Conservation (phyloP, 768 basidiomycete genomes). For the Kwoniella bestiolae region DNA sequence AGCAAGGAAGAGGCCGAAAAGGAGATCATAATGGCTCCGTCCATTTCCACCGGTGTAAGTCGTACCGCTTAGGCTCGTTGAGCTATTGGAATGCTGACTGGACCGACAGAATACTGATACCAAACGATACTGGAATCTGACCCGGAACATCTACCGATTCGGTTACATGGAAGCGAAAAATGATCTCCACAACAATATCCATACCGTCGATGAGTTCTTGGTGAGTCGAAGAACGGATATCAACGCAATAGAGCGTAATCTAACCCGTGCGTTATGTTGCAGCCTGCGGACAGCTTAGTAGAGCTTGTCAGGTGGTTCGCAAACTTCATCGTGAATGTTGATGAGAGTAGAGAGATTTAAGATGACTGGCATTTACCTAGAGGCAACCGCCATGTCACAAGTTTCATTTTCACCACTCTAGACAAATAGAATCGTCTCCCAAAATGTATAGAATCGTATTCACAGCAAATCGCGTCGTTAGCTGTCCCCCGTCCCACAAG, state of each 20-base stretch:
- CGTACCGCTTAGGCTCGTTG: neutral
- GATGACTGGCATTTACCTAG: no score
- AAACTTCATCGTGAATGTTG: slow-evolving; percentile 48
- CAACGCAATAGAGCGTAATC: no score
- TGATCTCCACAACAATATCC: slow-evolving; percentile 33
- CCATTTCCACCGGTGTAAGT: slow-evolving; percentile 36
- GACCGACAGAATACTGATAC: slow-evolving; percentile 24
- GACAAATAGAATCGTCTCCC: no score
- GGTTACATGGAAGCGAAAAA: slow-evolving; percentile 23
- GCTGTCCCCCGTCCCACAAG: no score
- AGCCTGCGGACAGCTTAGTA: slow-evolving; percentile 35
- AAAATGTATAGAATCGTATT: neutral
- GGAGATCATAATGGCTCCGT: slow-evolving; percentile 34
- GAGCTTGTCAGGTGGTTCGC: slow-evolving; percentile 51
- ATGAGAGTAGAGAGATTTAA: slow-evolving; percentile 42
- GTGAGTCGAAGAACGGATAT: slow-evolving; percentile 28
- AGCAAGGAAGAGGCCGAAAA: slow-evolving; percentile 32
- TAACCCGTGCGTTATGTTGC: no score
- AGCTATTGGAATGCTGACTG: neutral
- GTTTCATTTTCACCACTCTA: no score
- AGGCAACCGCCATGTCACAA: no score
- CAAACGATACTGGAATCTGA: slow-evolving; percentile 52
- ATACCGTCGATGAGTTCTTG: slow-evolving; percentile 58
- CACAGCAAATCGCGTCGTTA: neutral
- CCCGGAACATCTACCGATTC: slow-evolving; percentile 53